Percentiles rank a stretch among this genome's conserved stretches.
Conservation (phyloP, 1,139 yeast genomes). For the Hansenula lynferdii region DNA sequence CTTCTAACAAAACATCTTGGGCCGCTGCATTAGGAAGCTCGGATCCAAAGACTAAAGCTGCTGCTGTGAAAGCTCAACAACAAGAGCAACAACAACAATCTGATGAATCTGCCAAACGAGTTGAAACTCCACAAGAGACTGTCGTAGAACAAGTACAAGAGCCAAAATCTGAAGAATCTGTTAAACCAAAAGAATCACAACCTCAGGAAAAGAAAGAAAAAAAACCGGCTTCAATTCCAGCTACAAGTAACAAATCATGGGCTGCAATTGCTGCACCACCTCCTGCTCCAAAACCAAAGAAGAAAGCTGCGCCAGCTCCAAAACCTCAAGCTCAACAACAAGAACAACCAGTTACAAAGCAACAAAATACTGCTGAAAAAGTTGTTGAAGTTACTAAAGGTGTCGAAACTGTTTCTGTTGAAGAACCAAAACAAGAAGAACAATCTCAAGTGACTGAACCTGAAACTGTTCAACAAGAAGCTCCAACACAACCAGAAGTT, state of each 20-base stretch:
- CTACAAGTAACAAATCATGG: conserved; percentile 39
- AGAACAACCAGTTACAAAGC: too few relatives aligned
- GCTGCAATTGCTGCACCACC: conserved; percentile 61
- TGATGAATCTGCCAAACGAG: too few relatives aligned
- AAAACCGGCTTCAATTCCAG: conserved; percentile 25
- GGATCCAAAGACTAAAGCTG: conserved; percentile 19
- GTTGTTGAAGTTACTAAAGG: conserved; percentile 13
- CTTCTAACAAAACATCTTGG: too few relatives aligned
- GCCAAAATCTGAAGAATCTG: conserved; percentile 8
- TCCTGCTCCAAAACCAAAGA: conserved; percentile 16
- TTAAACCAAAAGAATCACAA: conserved; percentile 2
- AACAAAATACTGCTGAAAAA: not conserved
- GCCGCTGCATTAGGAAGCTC: conserved; percentile 28
- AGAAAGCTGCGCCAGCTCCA: conserved; percentile 12
- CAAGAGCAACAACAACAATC: too few relatives aligned
- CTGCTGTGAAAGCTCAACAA: conserved; percentile 18
- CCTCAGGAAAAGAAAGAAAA: conserved; percentile 5
- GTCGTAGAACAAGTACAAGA: too few relatives aligned
- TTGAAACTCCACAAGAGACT: too few relatives aligned
- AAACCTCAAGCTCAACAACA: too few relatives aligned
- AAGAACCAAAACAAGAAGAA: conserved; percentile 10
- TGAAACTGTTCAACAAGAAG: conserved; percentile 13
- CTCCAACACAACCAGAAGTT: conserved; percentile 13
- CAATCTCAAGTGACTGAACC: conserved; percentile 14
- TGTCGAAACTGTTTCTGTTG: conserved; percentile 16